Base-by-base conservation (phyloP, 2,329 filamentous ascomycete species). In the Cercospora sojina region DNA sequence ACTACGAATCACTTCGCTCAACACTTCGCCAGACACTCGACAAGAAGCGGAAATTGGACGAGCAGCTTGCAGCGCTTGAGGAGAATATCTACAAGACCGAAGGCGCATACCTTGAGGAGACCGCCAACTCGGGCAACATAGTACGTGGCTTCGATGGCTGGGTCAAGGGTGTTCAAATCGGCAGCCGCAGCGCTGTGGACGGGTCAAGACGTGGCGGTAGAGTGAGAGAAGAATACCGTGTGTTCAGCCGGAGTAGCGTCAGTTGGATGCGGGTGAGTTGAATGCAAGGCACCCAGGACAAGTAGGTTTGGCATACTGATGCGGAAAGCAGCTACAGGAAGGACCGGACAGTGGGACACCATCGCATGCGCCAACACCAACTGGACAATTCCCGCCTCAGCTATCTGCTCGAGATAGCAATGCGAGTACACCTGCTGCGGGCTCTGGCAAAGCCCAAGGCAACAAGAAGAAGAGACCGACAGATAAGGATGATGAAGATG, bases 121-220 rank as follows among this genome's bases (percentile, higher is more conserved):
- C 93, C 4, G 90, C 89, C 13, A 88, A 85, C 73, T 86, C 87
- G 20, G 95, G 95, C 53, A 99, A 99, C 81, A 98, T 99, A 77
- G 94, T 99, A 78, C 93, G 91, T 58, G 95, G 95, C 23, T 99
- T 99, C 79, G 95, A 99, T 79, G 96, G 93, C 77, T 99, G 98
- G 81, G 96, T 97, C 83, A 99, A 99, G 80, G 93, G 85, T 3
- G 84, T 88, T 10, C 84, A 87, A 71, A 83, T 81, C 3, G 79
- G 79, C 29, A 56, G 6, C 6, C 55, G 79, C 76, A 64, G 79
- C 75, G 38, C 75, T 71, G 67, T 76, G 87, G 75, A 86, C 88
- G 76, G 88, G 88, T 78, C 90, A 74, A 87, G 91, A 74, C 87
- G 90, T 77, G 84, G 81, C 67, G 81, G 85, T 25, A 86, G 86